Conservation (phyloP, 2,329 filamentous ascomycete genomes). For the Aspergillus sp. region DNA sequence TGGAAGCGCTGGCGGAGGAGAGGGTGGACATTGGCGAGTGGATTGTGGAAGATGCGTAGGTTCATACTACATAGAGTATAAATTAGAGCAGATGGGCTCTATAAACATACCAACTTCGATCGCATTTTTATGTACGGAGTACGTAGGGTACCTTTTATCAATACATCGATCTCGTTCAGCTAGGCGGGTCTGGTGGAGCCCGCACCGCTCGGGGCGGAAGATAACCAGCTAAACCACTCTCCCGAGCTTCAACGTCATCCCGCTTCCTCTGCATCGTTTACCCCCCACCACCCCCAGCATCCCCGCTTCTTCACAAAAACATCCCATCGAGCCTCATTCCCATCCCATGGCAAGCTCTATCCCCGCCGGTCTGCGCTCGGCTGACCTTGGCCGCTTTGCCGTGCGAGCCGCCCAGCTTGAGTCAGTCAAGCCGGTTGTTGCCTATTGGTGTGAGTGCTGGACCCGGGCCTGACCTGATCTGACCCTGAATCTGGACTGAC, state of each 20-base stretch:
- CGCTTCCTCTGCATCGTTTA: conserved; percentile 10
- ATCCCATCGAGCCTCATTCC: conserved; percentile 12
- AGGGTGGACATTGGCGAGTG: conserved; percentile 43
- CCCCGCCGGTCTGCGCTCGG: conserved; percentile 70
- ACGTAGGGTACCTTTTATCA: neutral
- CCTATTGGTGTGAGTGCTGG: conserved; percentile 82
- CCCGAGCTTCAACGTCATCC: conserved; percentile 23
- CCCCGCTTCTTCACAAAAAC: conserved; percentile 3
- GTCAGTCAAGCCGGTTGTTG: conserved; percentile 77
- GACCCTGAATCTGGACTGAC: conserved; percentile 16
- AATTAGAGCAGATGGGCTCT: neutral
- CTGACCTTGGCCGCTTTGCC: conserved; percentile 81
- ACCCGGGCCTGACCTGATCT: neutral
- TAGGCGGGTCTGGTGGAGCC: neutral
- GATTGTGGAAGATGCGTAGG: conserved; percentile 33
- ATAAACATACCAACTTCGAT: neutral
- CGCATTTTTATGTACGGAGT: neutral
- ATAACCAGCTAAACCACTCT: neutral
- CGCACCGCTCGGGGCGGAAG: neutral
- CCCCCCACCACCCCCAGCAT: conserved; percentile 1
- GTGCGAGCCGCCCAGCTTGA: conserved; percentile 81
- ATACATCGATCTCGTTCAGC: too few relatives aligned
- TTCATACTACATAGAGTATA: neutral
- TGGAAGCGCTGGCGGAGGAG: conserved; percentile 44
- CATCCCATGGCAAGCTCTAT: conserved; percentile 70